Base-by-base conservation (phyloP, 306 rosid genomes). In the Glycyrrhiza uralensis region DNA sequence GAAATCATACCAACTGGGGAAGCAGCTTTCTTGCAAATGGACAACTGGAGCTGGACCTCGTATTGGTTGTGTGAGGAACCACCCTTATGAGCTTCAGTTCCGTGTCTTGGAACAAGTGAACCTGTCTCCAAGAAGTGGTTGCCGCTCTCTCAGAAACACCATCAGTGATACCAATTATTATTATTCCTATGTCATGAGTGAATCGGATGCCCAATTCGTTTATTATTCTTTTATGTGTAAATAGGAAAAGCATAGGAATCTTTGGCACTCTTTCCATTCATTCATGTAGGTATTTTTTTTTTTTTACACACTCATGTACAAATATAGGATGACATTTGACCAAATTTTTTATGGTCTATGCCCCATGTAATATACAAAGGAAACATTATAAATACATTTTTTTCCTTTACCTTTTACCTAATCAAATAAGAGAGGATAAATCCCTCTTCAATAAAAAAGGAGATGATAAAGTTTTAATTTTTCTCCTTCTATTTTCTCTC, bases 1-100 rank as follows among this genome's bases (percentile, higher is more conserved):
- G 85, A 87, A 80, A 12, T 86, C 96, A 39, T 89, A 81, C 66
- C 93, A 89, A 85, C 75, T 86, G 76, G 96, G 84, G 50, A 45
- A 76, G 24, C 90, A 87, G 0, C 70, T 92, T 18, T 62, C 87
- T 28, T 77, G 84, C 35, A 86, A 54, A 76, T 92, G 96, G 96
- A 79, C 90, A 59, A 92, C 89, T 3, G 97, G 92, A 38, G 96
- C 82, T 19, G 96, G 94, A 14, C 92, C 96, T 4, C 75, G 94
- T 22, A 92, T 92, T 47, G 92, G 94, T n/a, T 89, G 92, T 83
- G 84, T 89, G 84, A 86, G 97, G 71, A 92, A 87, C 67, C 89
- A 87, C 74, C 96, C 96, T 26, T 45, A 29, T 0, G 85, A 87
- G 79, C 92, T 91, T 57, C 97, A 85, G 75, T 64, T 85, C 66